Evolutionary conservation across 2,329 filamentous ascomycete genomes (phyloP).

Genomic region (Talaromyces sp.): DNA sequence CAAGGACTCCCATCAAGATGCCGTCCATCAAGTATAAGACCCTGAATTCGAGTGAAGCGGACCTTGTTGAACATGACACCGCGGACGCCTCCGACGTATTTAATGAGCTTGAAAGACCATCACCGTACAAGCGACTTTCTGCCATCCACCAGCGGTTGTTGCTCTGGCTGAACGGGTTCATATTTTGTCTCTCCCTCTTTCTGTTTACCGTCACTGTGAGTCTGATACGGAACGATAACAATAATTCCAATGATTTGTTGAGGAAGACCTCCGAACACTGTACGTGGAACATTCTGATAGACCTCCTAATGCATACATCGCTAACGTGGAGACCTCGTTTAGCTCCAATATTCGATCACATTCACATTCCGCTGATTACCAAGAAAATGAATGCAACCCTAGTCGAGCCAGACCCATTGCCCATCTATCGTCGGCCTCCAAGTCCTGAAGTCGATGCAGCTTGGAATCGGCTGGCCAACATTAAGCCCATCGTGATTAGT

Average conservation of each 20-base stretch:
- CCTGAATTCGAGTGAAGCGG: no score
- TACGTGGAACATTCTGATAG: background rate
- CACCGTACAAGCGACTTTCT: no score
- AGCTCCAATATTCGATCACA: slow-evolving; percentile 9
- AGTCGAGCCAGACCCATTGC: background rate
- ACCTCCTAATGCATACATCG: background rate
- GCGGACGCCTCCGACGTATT: no score
- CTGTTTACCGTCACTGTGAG: background rate
- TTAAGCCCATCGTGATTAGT: background rate
- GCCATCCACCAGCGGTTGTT: no score
- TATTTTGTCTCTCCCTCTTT: background rate
- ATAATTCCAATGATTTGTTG: slow-evolving; percentile 2
- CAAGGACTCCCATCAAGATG: no score
- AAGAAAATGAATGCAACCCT: slow-evolving; percentile 1
- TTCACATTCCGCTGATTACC: slow-evolving; percentile 1
- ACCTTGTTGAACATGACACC: no score
- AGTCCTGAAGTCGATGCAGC: slow-evolving; percentile 7
- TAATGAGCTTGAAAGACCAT: no score
- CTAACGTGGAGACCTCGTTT: background rate
- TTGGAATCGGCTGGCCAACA: background rate
- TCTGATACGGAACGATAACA: background rate
- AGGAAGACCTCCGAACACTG: slow-evolving; percentile 1
- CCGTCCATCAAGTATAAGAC: no score
- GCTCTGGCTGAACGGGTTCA: background rate
- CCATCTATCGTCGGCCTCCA: background rate